Evolutionary conservation across 345 rosid genomes (phyloP).

Genomic region (sweet orange (Citrus sinensis)): DVS_A1.0 CM039169.1:8909001-8909500

Average conservation of each 20-base stretch:
- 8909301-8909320: conserved; percentile 73
- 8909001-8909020: not conserved
- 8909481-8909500: conserved; percentile 87
- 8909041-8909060: not conserved
- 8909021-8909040: not conserved
- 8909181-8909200: not conserved
- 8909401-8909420: conserved; percentile 83
- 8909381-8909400: conserved; percentile 74
- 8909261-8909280: conserved; percentile 88
- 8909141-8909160: not conserved
- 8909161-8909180: not conserved
- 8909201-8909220: not conserved
- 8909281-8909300: conserved; percentile 86
- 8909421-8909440: conserved; percentile 83
- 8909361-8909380: conserved; percentile 82
- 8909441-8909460: conserved; percentile 93
- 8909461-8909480: conserved; percentile 76
- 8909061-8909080: not conserved
- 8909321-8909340: conserved; percentile 61
- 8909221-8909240: not conserved
- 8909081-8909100: not conserved
- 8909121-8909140: not conserved
- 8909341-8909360: conserved; percentile 94
- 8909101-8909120: not conserved
- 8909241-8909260: conserved; percentile 54